Percentiles rank a stretch among this genome's conserved stretches.
Conservation (phyloP, 306 rosid genomes). For the Rosa multiflora region DNA sequence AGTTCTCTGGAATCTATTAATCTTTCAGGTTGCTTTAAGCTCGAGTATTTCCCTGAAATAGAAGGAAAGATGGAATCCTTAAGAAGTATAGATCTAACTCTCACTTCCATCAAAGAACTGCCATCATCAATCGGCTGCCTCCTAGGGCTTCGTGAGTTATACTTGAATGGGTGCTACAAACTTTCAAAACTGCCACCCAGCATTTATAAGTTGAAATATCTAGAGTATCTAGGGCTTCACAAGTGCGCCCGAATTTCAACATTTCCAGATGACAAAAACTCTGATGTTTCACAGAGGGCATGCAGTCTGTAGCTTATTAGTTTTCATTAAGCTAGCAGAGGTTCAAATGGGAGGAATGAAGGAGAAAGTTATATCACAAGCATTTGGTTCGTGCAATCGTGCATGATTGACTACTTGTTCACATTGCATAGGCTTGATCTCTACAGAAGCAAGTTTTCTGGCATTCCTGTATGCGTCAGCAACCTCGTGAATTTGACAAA, state of each 20-base stretch:
- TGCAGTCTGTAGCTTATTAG: neutral
- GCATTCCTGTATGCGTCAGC: neutral
- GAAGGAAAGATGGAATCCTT: neutral
- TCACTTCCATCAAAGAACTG: neutral
- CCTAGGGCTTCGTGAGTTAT: neutral
- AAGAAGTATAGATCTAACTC: neutral
- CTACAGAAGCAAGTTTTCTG: neutral
- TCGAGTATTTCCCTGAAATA: neutral
- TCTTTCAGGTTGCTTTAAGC: neutral
- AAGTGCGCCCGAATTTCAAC: neutral
- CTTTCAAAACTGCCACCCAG: neutral
- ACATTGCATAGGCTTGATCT: neutral
- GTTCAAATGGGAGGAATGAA: too few species aligned
- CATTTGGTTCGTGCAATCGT: too few species aligned
- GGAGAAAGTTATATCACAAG: too few species aligned
- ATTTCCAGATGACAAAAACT: neutral
- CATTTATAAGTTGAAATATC: neutral
- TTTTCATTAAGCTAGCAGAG: neutral
- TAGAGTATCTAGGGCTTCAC: neutral
- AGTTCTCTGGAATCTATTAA: neutral
- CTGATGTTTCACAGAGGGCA: too few species aligned
- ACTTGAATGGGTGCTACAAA: neutral
- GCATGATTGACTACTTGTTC: neutral
- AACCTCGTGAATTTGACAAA: neutral
- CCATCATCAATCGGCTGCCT: neutral